Evolutionary conservation across 768 basidiomycete genomes (phyloP).

Genomic region (Tricholoma terreum): DNA sequence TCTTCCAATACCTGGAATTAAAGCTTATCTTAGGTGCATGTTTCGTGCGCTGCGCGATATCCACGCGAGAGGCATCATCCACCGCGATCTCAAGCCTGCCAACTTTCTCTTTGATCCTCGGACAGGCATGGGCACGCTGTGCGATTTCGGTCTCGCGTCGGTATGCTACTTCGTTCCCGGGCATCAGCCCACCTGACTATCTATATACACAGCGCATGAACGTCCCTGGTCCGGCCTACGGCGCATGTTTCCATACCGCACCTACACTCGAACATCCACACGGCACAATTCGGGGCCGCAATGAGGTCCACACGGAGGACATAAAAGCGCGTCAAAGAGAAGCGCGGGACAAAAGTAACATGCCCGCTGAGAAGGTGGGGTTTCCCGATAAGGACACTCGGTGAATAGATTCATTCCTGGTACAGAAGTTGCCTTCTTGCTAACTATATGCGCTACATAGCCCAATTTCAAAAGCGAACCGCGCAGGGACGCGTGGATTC

Average conservation of each 20-base stretch:
- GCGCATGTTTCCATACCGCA: conserved; percentile 76
- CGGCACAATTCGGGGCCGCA: conserved; percentile 47
- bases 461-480: conserved; percentile 86
- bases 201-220: conserved; percentile 51
- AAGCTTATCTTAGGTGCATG: conserved; percentile 86
- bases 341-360: conserved; percentile 49
- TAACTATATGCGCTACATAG: conserved; percentile 31
- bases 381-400: conserved; percentile 74
- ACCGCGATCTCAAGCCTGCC: conserved; percentile 97
- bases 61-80: conserved; percentile 83
- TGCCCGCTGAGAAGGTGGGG: conserved; percentile 69
- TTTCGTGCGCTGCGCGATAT: conserved; percentile 88
- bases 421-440: neutral
- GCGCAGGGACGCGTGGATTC: conserved; percentile 96
- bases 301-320: conserved; percentile 44
- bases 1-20: conserved; percentile 74
- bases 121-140: conserved; percentile 79
- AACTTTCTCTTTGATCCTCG: conserved; percentile 93
- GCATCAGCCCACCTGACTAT: neutral
- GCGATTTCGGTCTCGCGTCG: conserved; percentile 95
- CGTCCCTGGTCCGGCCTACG: conserved; percentile 35
- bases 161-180: conserved; percentile 43
- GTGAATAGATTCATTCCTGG: conserved; percentile 30
- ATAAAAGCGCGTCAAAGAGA: conserved; percentile 60
- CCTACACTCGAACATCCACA: conserved; percentile 64